A percentile compares a stretch with the other conserved stretches of the same genome.
phyloP scores from a whole-genome alignment of 768 basidiomycete genomes.

The Clitopilus passeckerianus region DNA sequence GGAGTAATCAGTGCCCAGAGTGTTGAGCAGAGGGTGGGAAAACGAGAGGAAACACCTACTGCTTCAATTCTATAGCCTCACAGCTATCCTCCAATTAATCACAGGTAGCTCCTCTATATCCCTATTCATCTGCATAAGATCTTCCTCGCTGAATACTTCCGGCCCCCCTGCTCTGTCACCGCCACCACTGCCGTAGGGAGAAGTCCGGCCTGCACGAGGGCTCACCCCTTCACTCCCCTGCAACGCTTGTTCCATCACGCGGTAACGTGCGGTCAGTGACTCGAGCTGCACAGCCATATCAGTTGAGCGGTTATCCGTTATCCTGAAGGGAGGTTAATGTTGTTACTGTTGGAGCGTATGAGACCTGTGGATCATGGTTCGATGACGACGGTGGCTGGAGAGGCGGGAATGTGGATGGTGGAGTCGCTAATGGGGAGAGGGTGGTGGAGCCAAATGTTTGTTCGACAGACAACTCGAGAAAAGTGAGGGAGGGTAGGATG shows the following conservation, averaged over 20 bases:
- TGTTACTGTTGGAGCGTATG: neutral
- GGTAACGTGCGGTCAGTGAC: slow-evolving; percentile 68
- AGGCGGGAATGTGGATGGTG: neutral
- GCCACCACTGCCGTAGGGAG: neutral
- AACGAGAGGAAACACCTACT: slow-evolving; percentile 37
- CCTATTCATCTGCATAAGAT: slow-evolving; percentile 73
- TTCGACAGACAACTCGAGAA: neutral
- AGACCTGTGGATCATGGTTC: neutral
- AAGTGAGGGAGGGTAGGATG: neutral
- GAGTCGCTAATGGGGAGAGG: slow-evolving; percentile 5
- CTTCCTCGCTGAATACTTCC: slow-evolving; percentile 61
- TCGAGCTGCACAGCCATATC: slow-evolving; percentile 73
- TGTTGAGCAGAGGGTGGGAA: too few relatives aligned
- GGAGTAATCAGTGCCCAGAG: neutral
- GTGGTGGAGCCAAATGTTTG: neutral
- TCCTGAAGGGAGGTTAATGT: slow-evolving; percentile 55
- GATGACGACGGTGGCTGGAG: neutral
- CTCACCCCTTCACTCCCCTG: slow-evolving; percentile 49
- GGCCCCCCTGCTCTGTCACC: slow-evolving; percentile 35
- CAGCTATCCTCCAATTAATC: slow-evolving; percentile 65
- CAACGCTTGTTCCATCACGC: slow-evolving; percentile 67
- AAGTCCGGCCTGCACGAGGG: neutral
- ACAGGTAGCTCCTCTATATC: slow-evolving; percentile 75
- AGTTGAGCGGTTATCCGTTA: slow-evolving; percentile 38
- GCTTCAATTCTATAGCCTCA: slow-evolving; percentile 43